Base-by-base conservation (phyloP, 2,329 filamentous ascomycete genomes). In the Septoria petroselini region DNA sequence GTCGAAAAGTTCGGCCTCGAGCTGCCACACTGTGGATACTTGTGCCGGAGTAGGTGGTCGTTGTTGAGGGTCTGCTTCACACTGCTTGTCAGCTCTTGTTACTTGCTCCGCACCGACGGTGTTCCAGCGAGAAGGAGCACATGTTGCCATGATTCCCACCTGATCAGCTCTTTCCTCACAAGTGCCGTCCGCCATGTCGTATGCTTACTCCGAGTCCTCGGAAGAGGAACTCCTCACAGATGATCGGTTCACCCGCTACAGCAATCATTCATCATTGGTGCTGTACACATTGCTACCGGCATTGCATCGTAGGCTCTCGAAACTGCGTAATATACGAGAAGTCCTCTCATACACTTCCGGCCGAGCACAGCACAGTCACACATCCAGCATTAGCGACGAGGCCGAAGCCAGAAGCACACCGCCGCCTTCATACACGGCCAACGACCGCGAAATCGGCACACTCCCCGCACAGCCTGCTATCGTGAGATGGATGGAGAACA, bases 271-370 rank as follows among this genome's bases (percentile, higher is more conserved):
- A 39, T 50, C 73, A 38, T 77, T 76, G 17, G 74, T 75, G 52
- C 69, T 82, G 12, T 79, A 77, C 62, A 71, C 73, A 4, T 72
- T 82, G 50, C 73, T 82, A 6, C 79, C 80, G 3, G 68, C 71
- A 3, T 68, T 83, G 4, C 75, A 77, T 59, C 75, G 71, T 29
- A 71, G 75, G 50, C 68, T 82, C 17, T 75, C 76, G 2, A 72
- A 71, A 4, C 68, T 82, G 7, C 72, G 73, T 23, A 45, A 43
- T 18, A 66, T 82, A 35, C 63, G 69, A 49, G 63, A 62, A 25
- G 67, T 68, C 15, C 41, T 53, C n/a, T 41, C 34, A 30, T 40
- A 57, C 7, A 43, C 44, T 37, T 45, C 50, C 15, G 25, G 14
- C 5, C 41, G 37, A 29, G 18, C 25, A 19, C 48, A 44, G 27